Conservation (phyloP, 176 grass and related monocot genomes). For the Poa annua region DNA sequence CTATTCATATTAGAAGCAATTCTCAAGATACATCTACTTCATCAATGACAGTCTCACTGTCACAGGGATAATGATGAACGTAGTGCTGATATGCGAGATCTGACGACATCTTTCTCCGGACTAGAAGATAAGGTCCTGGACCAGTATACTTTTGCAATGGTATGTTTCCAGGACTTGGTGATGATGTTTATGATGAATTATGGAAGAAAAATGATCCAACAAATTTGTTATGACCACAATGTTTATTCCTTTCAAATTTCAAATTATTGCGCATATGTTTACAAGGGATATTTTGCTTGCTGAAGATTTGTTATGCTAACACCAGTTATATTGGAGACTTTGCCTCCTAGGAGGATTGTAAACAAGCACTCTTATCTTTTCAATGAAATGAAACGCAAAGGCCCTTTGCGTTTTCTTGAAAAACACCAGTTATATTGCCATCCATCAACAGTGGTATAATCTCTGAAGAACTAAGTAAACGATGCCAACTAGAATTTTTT, state of each 20-base stretch:
- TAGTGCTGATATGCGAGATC: conserved; percentile 78
- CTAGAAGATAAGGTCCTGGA: conserved; percentile 90
- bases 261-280: conserved; percentile 6
- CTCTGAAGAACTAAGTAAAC: conserved; percentile 20
- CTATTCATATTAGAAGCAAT: conserved; percentile 35
- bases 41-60: conserved; percentile 34
- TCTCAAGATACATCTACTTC: conserved; percentile 39
- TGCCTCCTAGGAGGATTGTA: no score
- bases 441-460: conserved; percentile 26
- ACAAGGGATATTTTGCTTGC: conserved; percentile 28
- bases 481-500: conserved; percentile 1
- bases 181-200: conserved; percentile 29
- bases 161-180: conserved; percentile 45
- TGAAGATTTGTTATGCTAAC: conserved; percentile 11
- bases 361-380: no score
- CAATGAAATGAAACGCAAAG: no score
- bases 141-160: conserved; percentile 94
- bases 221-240: conserved; percentile 4
- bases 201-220: neutral
- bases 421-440: conserved; percentile 7
- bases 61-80: conserved; percentile 82
- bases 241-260: conserved; percentile 36
- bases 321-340: neutral
- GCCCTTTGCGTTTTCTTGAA: no score
- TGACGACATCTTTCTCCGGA: conserved; percentile 86